Base-by-base conservation (phyloP, 1,139 yeast species). In the Suhomyces bribrorum region DNA sequence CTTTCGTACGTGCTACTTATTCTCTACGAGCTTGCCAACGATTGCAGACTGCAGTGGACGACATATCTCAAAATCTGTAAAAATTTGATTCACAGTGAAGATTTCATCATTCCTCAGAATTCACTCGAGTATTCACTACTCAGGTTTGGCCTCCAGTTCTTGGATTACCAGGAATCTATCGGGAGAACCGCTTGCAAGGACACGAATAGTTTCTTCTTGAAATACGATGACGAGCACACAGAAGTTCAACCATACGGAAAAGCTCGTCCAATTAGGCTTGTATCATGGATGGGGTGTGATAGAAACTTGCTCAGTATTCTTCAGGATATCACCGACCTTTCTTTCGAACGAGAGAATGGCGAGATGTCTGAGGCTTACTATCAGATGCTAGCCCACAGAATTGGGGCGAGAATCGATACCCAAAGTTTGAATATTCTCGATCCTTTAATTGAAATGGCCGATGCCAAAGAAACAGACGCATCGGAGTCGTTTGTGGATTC, bases 111-210 rank as follows among this genome's bases (percentile, higher is more conserved):
- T 38, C 57, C 36, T 22, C 44, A 17, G 27, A 52, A 29, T 47
- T 52, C 45, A 28, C 38, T 59, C 6, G 66, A 62, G 36, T 31
- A 38, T 14, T 45, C 58, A 2, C 46, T 63, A 16, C 45, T 60
- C 24, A 48, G 43, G 29, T 63, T 62, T 40, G 53, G 58, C 7
- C 44, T 63, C 29, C 64, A 63, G 33, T 60, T 61, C 37, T 47
- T 62, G 15, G 50, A 57, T 36, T 62, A 62, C 38, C 66, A 61
- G 37, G 69, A 62, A 39, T 50, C 62, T 4, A 58, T 63, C 44
- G 66, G 67, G 9, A 40, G 69, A 43, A 63, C 68, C 1, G 68
- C 66, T 2, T 63, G 69, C 38, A 59, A 58, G 37, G 64, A 57
- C 30, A 47, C 43, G 14, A 61, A 58, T 42, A 52, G 59, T 30